Evolutionary conservation across 495 filamentous ascomycete species (phyloP).

Genomic region (Penicillium canescens): DNA sequence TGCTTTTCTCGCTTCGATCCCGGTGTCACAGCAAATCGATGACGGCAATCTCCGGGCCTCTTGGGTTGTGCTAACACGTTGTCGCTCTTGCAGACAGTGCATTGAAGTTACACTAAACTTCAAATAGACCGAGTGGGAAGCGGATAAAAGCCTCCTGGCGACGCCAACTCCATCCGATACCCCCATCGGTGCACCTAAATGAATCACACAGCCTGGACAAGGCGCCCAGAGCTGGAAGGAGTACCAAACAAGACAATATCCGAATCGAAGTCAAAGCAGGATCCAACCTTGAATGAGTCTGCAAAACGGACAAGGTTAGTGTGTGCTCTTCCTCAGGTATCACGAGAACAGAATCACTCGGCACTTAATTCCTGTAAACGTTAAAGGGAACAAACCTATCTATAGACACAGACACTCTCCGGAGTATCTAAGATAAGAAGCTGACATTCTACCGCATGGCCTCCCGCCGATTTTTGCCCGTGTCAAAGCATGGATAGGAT

Average conservation of each 20-base stretch:
- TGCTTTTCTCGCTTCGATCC: background rate
- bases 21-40: constrained; percentile 2
- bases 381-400: too few relatives aligned
- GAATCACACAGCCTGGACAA: constrained; percentile 17
- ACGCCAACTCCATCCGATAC: constrained; percentile 3
- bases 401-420: background rate
- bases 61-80: background rate
- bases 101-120: constrained; percentile 22
- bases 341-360: background rate
- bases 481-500: too few relatives aligned
- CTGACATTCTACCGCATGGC: background rate
- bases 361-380: background rate
- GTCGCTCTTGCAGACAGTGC: background rate
- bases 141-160: constrained; percentile 17
- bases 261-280: background rate
- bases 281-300: background rate
- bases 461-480: background rate
- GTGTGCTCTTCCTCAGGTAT: background rate
- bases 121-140: constrained; percentile 24
- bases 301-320: background rate
- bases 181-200: constrained; percentile 1
- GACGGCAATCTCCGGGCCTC: constrained; percentile 27
- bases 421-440: constrained; percentile 5
- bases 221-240: constrained; percentile 14
- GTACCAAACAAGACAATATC: constrained; percentile 5